These are phyloP conservation scores for Colletotrichum horii DNA, from an alignment of 2,329 filamentous ascomycete genomes.

Conservation along the genomic window DNA sequence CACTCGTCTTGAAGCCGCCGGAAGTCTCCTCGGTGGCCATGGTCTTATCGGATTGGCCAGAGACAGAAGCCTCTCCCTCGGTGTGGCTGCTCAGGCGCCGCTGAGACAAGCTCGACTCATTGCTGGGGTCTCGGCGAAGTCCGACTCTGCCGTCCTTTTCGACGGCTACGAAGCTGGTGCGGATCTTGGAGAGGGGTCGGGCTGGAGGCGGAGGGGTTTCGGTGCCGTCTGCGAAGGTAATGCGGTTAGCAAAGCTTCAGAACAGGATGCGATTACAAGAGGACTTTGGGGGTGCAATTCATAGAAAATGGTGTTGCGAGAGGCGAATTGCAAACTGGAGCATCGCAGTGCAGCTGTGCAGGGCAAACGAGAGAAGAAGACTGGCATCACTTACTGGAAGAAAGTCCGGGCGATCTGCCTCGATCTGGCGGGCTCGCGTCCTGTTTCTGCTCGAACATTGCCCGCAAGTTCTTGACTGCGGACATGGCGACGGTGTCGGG, in stretches of 20 bases:
- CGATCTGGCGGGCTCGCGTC: slow-evolving; percentile 70
- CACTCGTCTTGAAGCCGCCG: slow-evolving; percentile 37
- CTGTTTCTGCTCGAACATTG: slow-evolving; percentile 80
- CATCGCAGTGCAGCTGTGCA: neutral
- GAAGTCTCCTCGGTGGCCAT: slow-evolving; percentile 30
- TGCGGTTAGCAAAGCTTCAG: slow-evolving; percentile 5
- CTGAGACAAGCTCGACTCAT: slow-evolving; percentile 44
- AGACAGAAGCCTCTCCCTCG: slow-evolving; percentile 34
- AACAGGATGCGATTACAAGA: neutral
- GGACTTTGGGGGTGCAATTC: neutral
- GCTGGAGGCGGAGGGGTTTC: slow-evolving; percentile 30
- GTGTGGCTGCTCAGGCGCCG: slow-evolving; percentile 41
- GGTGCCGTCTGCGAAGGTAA: slow-evolving; percentile 14
- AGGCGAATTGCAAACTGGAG: neutral
- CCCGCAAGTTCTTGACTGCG: slow-evolving; percentile 76
- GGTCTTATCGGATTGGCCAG: slow-evolving; percentile 17
- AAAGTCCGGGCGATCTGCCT: slow-evolving; percentile 69
- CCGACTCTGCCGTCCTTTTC: slow-evolving; percentile 68
- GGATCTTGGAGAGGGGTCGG: slow-evolving; percentile 75
- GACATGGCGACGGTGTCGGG: slow-evolving; percentile 56
- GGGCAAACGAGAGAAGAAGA: neutral
- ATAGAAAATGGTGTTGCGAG: neutral
- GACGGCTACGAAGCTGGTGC: slow-evolving; percentile 77
- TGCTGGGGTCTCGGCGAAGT: slow-evolving; percentile 50
- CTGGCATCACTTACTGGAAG: slow-evolving; percentile 40